Evolutionary conservation across 495 filamentous ascomycete species (phyloP).

Genomic region (Annulohypoxylon maeteangense): DNA sequence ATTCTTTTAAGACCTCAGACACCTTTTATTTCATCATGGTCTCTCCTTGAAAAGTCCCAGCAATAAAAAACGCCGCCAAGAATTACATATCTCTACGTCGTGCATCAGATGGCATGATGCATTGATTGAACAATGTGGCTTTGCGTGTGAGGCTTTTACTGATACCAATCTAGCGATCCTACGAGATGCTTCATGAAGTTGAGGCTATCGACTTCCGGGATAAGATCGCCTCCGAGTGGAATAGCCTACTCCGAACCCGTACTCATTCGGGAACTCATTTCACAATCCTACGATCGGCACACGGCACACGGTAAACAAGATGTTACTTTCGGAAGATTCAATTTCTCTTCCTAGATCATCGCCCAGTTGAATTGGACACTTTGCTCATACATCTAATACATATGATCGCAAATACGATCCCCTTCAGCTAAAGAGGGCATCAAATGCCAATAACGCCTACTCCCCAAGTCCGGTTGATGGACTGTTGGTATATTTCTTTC

Average conservation of each 20-base stretch:
- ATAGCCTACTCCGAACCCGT: neutral
- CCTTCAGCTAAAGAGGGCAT: conserved; percentile 36
- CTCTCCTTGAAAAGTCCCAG: neutral
- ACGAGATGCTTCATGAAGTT: neutral
- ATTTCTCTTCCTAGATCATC: conserved; percentile 27
- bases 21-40: conserved; percentile 9
- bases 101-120: neutral
- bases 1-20: neutral
- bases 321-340: conserved; percentile 33
- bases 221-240: neutral
- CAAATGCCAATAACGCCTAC: conserved; percentile 47
- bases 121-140: conserved; percentile 2
- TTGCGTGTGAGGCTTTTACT: neutral
- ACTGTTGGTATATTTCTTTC: conserved; percentile 49
- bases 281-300: neutral
- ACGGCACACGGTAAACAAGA: neutral
- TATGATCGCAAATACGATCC: conserved; percentile 32
- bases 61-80: neutral
- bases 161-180: neutral
- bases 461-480: conserved; percentile 60
- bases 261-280: neutral
- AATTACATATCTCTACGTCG: neutral
- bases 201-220: neutral
- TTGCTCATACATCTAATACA: conserved; percentile 35
- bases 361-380: conserved; percentile 41